Conservation (phyloP, 768 basidiomycete species). For the Leccinum rimulosum region DNA sequence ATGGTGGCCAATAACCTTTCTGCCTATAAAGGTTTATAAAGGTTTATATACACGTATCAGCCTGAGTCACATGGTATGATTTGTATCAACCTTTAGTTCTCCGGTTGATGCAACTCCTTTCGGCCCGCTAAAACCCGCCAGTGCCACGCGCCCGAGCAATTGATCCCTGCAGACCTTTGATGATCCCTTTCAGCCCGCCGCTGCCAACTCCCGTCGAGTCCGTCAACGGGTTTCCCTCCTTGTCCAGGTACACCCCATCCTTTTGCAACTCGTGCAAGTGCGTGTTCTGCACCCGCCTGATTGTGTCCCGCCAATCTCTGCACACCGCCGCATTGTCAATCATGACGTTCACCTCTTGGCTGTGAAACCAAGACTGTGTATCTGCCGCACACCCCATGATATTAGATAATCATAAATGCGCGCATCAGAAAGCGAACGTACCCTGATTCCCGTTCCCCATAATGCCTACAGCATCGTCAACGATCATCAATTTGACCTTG, state of each 20-base stretch:
- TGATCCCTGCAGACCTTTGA: conserved; percentile 43
- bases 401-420: conserved; percentile 3
- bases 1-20: background rate
- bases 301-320: conserved; percentile 52
- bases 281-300: conserved; percentile 57
- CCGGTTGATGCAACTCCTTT: no score
- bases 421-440: conserved; percentile 13
- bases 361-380: conserved; percentile 71
- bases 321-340: conserved; percentile 54
- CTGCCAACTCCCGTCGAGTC: conserved; percentile 39
- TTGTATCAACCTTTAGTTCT: background rate
- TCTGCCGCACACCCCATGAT: conserved; percentile 30
- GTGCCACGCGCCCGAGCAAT: conserved; percentile 42
- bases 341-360: conserved; percentile 67
- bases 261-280: conserved; percentile 42
- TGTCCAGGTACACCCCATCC: conserved; percentile 59
- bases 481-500: conserved; percentile 61
- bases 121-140: conserved; percentile 34
- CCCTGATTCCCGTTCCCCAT: conserved; percentile 71
- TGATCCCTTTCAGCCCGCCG: conserved; percentile 39
- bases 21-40: background rate
- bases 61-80: background rate
- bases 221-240: conserved; percentile 38
- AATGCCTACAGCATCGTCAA: conserved; percentile 65
- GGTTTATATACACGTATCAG: background rate